Evolutionary conservation across 129 eudicot genomes (phyloP), one percentile per base, ranked within the genome.

Genomic region (Mikania micrantha): DNA sequence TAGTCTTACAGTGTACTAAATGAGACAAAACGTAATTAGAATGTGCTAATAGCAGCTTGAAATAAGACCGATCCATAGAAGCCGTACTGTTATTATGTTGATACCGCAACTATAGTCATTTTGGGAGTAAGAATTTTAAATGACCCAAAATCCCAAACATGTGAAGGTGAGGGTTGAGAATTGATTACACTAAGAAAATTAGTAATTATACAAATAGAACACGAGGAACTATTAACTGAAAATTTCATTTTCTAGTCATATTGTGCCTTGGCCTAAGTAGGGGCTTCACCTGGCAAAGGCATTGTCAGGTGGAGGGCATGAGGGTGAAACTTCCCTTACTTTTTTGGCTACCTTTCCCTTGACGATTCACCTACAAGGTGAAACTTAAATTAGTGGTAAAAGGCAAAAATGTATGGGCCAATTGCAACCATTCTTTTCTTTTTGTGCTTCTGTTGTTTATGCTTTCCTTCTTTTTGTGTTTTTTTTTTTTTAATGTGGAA

Each of bases 351-450:
- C 54, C 54, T 25, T 48, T 48, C 60, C 60, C 60, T 22, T 71
- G 49, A 17, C 7, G 47, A 59, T 71, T 27, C 67, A 42, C 31
- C 60, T 71, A 42, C 22, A 71, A 60, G 45, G 59, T 59, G 9
- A 15, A 32, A 49, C 60, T 71, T 59, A 59, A 42, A 10, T 45
- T 71, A 47, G 76, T 12, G 29, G 68, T 71, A 71, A 20, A 45
- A 47, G 68, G 36, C 48, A 71, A 42, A 58, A n/a, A 60, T 13
- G 76, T 31, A 59, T 60, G 76, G 76, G 60, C 76, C 76, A 59
- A 68, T 59, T 13, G 48, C 48, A 60, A 60, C 17, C 69, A 13
- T 41, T 31, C 32, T 57, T 70, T 40, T 36, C 24, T 19, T 13
- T 58, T 61, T 15, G 47, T 20, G 48, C 73, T 60, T 34, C 3